Evolutionary conservation across 768 basidiomycete genomes (phyloP), one percentile per base, ranked within the genome.

Genomic region (Tricholoma hemisulphureum): DNA sequence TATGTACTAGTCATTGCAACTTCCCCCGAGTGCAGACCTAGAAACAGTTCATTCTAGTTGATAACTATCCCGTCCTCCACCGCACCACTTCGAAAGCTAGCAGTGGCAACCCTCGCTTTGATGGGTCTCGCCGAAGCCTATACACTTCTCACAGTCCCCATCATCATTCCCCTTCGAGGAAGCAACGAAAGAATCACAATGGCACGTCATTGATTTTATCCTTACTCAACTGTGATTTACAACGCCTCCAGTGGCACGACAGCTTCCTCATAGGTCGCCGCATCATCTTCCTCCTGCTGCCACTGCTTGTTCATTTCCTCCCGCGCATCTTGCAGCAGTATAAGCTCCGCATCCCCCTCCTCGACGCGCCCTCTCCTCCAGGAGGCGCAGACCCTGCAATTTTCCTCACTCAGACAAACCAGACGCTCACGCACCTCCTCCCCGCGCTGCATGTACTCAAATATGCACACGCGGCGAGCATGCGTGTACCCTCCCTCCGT

Each of bases 231-330:
- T 3, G 10, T 31, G 6, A 31, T 8, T 29, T 18, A 28, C 14
- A 18, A 41, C 3, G 32, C 31, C 32, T 10, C 14, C 58, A 91
- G 89, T 87, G 84, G 84, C 86, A 89, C 70, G 87, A 91, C 67
- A 74, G 66, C 24, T 70, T 86, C 34, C 79, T 81, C 66, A 66
- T 77, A 49, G 59, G 71, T 31, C 87, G 89, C n/a, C 80, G 82
- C 53, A 24, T 76, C 1, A 68, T 88, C 53, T 87, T 91, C 71
- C 73, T 89, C 56, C 6, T 77, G 28, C 74, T 90, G 2, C 85
- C 88, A 4, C 60, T 83, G 24, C 32, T 81, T 52, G 65, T 85
- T 9, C 77, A 80, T 65, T 61, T 75, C 51, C 77, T 82, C 4
- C 76, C 63, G 66, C 61, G 63, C 75, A 53, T 53, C 32, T 23